Evolutionary conservation across 1,139 yeast genomes (phyloP), one percentile per base, ranked within the genome.

Genomic region (Petasospora rhodanensis): DNA sequence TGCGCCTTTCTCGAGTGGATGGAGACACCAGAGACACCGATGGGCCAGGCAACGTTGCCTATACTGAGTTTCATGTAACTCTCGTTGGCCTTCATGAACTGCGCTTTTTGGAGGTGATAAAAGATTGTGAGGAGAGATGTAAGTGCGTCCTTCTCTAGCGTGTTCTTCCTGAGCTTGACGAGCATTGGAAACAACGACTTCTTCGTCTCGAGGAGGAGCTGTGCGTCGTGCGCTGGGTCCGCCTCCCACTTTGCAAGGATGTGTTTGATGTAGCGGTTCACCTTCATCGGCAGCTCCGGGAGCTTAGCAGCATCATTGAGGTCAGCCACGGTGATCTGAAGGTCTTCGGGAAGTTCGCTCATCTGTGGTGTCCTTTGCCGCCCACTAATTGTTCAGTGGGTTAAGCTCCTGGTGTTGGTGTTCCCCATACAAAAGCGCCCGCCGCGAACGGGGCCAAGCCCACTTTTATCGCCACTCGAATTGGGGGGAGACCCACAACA

Each of bases 1-100:
- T 29, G 71, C 60, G 42, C 64, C 59, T 24, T 64, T 61, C 47
- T 74, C 72, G 14, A 82, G 54, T 86, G 95, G 38, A 86, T 84
- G 28, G 93, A 89, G 11, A 85, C 83, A 35, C 76, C 74, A 10
- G 77, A 66, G 9, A 86, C 84, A 22, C 96, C 96, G 42, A 86
- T 82, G 3, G 96, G 96, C 95, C 95, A 86, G 2, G 94, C 91
- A 2, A 83, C 86, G 46, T 84, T 84, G 1, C 96, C 96, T 21
- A 86, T 79, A 51, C 93, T 80, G 43, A 86, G 61, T 44, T 80
- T 73, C 68, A 84, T 64, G 53, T 86, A 86, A 23, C 79, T 67
- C 47, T 82, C 85, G 41, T 74, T 73, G 5, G 95, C 89, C 33
- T 63, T 63, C 24, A 62, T 58, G 47, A 56, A 78, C 22, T 79